Evolutionary conservation across 345 rosid genomes (phyloP).

Genomic region (Populus euphratica): DNA sequence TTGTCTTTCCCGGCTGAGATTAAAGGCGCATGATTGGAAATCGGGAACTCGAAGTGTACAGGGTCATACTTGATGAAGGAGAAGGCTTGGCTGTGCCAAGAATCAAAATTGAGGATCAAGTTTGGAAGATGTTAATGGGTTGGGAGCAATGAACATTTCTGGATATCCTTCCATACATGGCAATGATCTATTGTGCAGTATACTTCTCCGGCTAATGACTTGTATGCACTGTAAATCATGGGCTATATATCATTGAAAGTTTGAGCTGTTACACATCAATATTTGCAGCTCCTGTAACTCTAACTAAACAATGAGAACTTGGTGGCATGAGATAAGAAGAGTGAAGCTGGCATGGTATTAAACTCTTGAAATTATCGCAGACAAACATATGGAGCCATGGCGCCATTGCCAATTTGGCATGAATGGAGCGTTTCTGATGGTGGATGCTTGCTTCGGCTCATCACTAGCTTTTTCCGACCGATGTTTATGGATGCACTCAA

Average conservation of each 20-base stretch:
- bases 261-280: neutral
- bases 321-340: neutral
- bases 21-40: slow-evolving; percentile 62
- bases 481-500: neutral
- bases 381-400: neutral
- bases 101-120: slow-evolving; percentile 62
- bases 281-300: neutral
- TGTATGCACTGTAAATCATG: slow-evolving; percentile 6
- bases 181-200: neutral
- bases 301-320: neutral
- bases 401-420: neutral
- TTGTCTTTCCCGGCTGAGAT: slow-evolving; percentile 64
- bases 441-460: neutral
- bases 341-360: neutral
- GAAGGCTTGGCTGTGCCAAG: slow-evolving; percentile 44
- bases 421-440: neutral
- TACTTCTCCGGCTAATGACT: neutral
- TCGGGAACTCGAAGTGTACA: slow-evolving; percentile 89
- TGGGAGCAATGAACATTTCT: slow-evolving; percentile 48
- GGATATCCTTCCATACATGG: neutral
- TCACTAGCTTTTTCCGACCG: neutral
- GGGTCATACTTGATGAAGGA: slow-evolving; percentile 74
- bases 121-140: slow-evolving; percentile 86
- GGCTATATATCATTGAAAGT: neutral
- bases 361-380: neutral